Evolutionary conservation across 2,329 filamentous ascomycete genomes (phyloP).

Genomic region (Aspergillus costaricaensis): DNA sequence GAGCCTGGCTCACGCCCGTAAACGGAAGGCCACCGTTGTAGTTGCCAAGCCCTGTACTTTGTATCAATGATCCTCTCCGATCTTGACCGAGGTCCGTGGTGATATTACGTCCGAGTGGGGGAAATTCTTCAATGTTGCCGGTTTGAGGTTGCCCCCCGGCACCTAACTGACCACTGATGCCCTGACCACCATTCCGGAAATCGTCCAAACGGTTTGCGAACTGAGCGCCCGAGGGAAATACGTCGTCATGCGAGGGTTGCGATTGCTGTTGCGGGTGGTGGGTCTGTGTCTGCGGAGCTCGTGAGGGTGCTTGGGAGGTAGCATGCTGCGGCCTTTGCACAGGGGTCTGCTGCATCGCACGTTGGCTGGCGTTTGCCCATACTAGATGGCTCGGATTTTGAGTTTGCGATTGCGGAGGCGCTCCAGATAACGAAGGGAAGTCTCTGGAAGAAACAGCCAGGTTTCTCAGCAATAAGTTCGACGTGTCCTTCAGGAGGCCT

Average conservation of each 20-base stretch:
- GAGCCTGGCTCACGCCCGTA: slow-evolving; percentile 45
- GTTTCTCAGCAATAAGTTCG: slow-evolving; percentile 12
- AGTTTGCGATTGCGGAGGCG: slow-evolving; percentile 55
- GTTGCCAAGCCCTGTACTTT: slow-evolving; percentile 49
- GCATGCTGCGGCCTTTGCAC: slow-evolving; percentile 55
- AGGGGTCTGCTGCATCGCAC: slow-evolving; percentile 54
- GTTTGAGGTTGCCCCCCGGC: slow-evolving; percentile 55
- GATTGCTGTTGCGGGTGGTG: slow-evolving; percentile 46
- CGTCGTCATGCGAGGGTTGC: slow-evolving; percentile 51
- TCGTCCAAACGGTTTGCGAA: slow-evolving; percentile 56
- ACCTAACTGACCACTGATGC: slow-evolving; percentile 54
- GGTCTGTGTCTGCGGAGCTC: slow-evolving; percentile 42
- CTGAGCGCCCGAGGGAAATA: slow-evolving; percentile 51
- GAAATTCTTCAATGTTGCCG: slow-evolving; percentile 62
- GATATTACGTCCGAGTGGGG: slow-evolving; percentile 57
- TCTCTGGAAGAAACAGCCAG: slow-evolving; percentile 48
- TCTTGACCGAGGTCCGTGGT: slow-evolving; percentile 55
- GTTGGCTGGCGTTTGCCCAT: slow-evolving; percentile 60
- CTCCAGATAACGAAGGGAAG: slow-evolving; percentile 62
- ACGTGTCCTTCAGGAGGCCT: not conserved
- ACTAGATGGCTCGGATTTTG: slow-evolving; percentile 56
- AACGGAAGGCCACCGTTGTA: slow-evolving; percentile 46
- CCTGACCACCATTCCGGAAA: slow-evolving; percentile 59
- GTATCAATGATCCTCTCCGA: slow-evolving; percentile 53
- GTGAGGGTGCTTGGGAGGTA: slow-evolving; percentile 45